Conservation (phyloP, 345 rosid genomes). For the Lepidium sativum region DNA sequence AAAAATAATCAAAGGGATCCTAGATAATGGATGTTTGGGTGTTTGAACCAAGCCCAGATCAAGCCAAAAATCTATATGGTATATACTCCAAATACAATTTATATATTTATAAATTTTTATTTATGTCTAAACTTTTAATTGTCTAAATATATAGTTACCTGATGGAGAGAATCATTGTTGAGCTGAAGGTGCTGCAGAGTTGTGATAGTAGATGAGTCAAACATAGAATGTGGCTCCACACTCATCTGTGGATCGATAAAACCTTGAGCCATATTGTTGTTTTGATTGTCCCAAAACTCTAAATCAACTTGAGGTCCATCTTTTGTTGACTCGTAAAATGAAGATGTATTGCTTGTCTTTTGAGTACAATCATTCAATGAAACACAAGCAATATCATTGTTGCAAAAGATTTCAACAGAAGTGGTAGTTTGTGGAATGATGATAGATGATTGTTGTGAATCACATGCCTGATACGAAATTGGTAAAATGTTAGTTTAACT, state of each 20-base stretch:
- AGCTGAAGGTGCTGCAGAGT: background rate
- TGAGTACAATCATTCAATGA: background rate
- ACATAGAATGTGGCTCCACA: background rate
- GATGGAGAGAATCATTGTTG: background rate
- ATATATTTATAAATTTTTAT: too few species aligned
- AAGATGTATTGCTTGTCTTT: background rate
- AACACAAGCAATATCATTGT: background rate
- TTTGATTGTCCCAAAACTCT: background rate
- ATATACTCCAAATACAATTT: too few species aligned
- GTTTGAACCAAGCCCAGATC: too few species aligned
- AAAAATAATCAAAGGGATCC: too few species aligned
- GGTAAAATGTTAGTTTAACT: too few species aligned
- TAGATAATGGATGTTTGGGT: too few species aligned
- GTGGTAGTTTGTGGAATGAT: background rate
- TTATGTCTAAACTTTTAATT: too few species aligned
- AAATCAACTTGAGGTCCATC: background rate
- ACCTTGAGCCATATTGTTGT: background rate
- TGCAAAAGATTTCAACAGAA: background rate
- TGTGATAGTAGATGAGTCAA: background rate
- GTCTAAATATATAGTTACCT: background rate
- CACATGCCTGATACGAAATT: too few species aligned
- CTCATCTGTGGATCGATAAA: background rate
- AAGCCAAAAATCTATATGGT: too few species aligned
- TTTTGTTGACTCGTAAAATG: background rate
- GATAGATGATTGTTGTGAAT: background rate